Evolutionary conservation across 164 flowering plant genomes (phyloP), one percentile per base, ranked within the genome.

Genomic region (Chloranthus sessilifolius): DNA sequence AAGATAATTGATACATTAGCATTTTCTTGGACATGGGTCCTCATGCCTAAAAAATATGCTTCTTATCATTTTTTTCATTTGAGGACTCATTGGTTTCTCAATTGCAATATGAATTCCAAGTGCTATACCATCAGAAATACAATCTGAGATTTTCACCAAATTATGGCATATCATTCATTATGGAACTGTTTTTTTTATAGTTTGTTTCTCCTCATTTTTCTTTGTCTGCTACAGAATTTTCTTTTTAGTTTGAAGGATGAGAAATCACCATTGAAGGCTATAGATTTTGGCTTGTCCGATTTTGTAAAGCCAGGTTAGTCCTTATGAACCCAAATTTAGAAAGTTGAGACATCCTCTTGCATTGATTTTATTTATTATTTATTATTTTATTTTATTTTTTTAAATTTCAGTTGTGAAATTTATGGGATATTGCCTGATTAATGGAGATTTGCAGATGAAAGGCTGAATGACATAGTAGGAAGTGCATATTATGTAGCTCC

Each of bases 401-500:
- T n/a, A n/a, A n/a, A n/a, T n/a, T 42, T 53, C 27, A 7, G 3
- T 34, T 16, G 9, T 24, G 15, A 24, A 15, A 41, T 19, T 25
- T 23, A 15, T 7, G 35, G 11, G 26, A 21, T 22, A 26, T 12
- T 12, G 7, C 51, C 60, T 72, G 40, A 66, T 12, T 14, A 15
- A 54, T 62, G 9, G 31, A 12, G 22, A 53, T 34, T 44, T 62
- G 61, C 91, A 92, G 99, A 92, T 76, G 99, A 88, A 62, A 82
- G 95, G 70, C 65, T 92, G 64, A 88, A 85, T 66, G 99, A 92
- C 57, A 92, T 92, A 28, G 96, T 88, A 2, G 99, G 99, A 59
- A 92, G 99, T 71, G 99, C 99, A 37, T 92, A 85, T 58, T 92
- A 92, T 62, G 96, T 92, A 22, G 96, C 99, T 58, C 99, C 99